A percentile compares a stretch with the other conserved stretches of the same genome.
Evolutionary conservation across 2,329 filamentous ascomycete species (phyloP).

Genomic region (Colletotrichum tofieldiae): DNA sequence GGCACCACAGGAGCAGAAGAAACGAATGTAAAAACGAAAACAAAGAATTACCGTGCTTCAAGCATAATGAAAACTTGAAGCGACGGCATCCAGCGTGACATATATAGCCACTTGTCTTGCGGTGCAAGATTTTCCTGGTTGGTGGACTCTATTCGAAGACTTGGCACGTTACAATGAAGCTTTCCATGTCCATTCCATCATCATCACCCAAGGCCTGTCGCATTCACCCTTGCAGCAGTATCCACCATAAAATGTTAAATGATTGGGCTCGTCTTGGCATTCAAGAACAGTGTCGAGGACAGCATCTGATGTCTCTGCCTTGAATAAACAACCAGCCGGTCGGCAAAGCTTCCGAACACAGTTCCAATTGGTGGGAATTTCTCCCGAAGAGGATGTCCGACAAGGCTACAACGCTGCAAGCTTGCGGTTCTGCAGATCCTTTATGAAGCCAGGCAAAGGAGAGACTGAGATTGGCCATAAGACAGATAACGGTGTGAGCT

Average conservation of each 20-base stretch:
- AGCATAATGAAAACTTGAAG: accelerated
- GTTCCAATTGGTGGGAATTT: constrained; percentile 29
- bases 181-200: constrained; percentile 7
- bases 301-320: not conserved
- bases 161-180: constrained; percentile 17
- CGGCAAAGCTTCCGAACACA: constrained; percentile 11
- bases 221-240: constrained; percentile 1
- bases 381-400: not conserved
- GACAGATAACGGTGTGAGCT: constrained; percentile 28
- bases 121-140: constrained; percentile 12
- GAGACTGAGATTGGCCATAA: constrained; percentile 10
- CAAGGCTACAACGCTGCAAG: not conserved
- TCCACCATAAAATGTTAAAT: not conserved
- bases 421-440: constrained; percentile 5
- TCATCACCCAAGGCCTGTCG: not conserved
- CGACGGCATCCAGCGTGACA: not conserved
- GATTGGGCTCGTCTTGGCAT: constrained; percentile 28
- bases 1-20: not conserved
- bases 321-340: constrained; percentile 7
- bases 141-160: constrained; percentile 11
- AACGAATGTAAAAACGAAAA: constrained; percentile 1
- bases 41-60: not conserved
- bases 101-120: not conserved
- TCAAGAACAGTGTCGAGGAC: not conserved
- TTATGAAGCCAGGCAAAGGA: not conserved